Evolutionary conservation across 352 stramenopile genomes (phyloP), one percentile per base, ranked within the genome.

Genomic region (Globisporangium cystogenes): DNA sequence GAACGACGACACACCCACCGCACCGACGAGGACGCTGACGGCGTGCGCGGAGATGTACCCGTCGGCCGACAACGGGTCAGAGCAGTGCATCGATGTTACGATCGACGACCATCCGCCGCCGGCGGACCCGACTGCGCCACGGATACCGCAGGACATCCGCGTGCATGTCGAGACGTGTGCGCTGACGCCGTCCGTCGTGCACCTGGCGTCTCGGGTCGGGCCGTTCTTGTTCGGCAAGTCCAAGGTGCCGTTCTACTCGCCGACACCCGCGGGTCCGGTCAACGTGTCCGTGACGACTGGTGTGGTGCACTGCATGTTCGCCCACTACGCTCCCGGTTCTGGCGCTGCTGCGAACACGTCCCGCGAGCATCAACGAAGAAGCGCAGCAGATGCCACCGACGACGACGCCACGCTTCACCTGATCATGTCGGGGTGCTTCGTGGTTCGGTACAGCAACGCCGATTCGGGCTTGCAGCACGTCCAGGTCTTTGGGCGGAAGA

Each of bases 401-500:
- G 14, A 12, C 26, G 24, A 21, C 31, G 7, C 42, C 7, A 62
- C 67, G 2, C 51, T 90, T 11, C 76, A 86, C 41, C 55, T 90
- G 44, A 68, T 88, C 37, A 46, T 76, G 8, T 84, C 67, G 39
- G 80, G 80, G 0, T 87, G 77, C 51, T 65, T 84, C 12, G 74
- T 88, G 15, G 61, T 80, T 20, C 55, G 75, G 5, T 84, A 83
- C 26, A 76, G 56, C 16, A 77, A 73, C 35, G 59, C 54, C 1
- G 66, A 86, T 18, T 59, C 67, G 4, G 61, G 66, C 0, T 67
- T 74, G 4, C 76, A 80, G 35, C 70, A 74, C 21, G 63, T 79
- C 0, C 77, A 88, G 49, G 15, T 86, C 4, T 88, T 87, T 49
- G 75, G 80, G 3, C 64, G 77, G 3, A 88, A 90, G 48, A 85